Conservation (phyloP, 2,329 filamentous ascomycete genomes). For the Helicocarpus griseus region DNA sequence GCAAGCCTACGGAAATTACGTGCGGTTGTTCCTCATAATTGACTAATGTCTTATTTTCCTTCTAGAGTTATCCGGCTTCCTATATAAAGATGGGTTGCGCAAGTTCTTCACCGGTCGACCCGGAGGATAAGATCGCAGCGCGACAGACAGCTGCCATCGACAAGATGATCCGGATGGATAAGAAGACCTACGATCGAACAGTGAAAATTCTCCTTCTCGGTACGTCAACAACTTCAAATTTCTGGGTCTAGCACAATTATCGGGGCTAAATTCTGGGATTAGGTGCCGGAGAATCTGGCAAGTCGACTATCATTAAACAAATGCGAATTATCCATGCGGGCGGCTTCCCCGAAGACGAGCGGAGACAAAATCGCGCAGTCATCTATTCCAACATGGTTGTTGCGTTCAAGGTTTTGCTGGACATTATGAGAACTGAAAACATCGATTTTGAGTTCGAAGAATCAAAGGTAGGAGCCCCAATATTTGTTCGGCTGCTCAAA, state of each 20-base stretch:
- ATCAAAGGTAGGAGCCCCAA: conserved; percentile 54
- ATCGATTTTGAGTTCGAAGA: conserved; percentile 69
- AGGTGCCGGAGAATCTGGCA: conserved; percentile 93
- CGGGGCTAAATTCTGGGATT: not conserved
- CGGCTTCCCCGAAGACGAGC: conserved; percentile 81
- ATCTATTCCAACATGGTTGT: conserved; percentile 93
- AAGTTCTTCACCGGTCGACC: conserved; percentile 31
- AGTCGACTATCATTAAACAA: conserved; percentile 95
- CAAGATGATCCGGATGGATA: conserved; percentile 72
- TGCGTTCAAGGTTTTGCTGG: conserved; percentile 80
- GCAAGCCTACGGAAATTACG: no score
- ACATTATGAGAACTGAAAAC: conserved; percentile 79
- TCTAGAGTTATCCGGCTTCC: not conserved
- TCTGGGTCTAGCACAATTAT: not conserved
- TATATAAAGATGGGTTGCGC: conserved; percentile 34
- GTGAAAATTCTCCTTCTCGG: conserved; percentile 91
- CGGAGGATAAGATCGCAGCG: conserved; percentile 31
- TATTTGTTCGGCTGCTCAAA: not conserved
- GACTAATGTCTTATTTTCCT: not conserved
- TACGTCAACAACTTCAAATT: conserved; percentile 37
- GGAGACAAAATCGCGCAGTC: conserved; percentile 87
- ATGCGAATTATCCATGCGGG: conserved; percentile 97
- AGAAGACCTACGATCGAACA: conserved; percentile 75
- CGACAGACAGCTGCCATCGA: conserved; percentile 61
- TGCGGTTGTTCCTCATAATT: not conserved